Conservation (phyloP, 139 green algal genomes). For the Coelastrella sp. region DNA sequence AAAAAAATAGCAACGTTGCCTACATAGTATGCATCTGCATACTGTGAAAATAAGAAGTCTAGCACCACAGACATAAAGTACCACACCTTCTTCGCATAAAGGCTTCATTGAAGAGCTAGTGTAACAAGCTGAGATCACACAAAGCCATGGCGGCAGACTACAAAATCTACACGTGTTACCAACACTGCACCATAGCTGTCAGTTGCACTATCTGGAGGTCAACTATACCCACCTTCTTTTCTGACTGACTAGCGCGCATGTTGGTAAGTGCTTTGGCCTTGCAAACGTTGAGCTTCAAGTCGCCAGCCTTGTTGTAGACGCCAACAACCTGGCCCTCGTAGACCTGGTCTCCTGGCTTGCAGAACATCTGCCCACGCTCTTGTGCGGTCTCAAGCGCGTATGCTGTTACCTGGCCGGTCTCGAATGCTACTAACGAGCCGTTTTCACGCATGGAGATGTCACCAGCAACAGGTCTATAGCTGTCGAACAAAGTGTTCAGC, state of each 20-base stretch:
- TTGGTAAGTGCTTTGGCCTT: conserved; percentile 98
- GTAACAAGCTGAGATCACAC: too few species aligned
- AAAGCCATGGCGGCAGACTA: too few species aligned
- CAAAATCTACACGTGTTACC: background rate
- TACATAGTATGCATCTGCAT: too few species aligned
- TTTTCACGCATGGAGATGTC: conserved; percentile 93
- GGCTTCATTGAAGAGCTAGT: too few species aligned
- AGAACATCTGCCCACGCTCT: conserved; percentile 93
- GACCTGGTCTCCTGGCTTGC: conserved; percentile 86
- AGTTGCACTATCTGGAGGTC: too few species aligned
- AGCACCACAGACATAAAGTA: too few species aligned
- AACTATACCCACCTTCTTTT: conserved; percentile 60
- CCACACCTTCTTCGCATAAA: too few species aligned
- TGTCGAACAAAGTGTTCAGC: conserved; percentile 95
- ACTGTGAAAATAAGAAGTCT: too few species aligned
- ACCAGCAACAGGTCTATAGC: conserved; percentile 73
- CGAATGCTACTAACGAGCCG: conserved; percentile 89
- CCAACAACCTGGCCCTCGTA: conserved; percentile 98
- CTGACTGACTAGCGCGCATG: conserved; percentile 85
- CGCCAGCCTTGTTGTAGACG: conserved; percentile 93
- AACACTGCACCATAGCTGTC: background rate
- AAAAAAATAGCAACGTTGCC: too few species aligned
- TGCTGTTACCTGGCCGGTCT: conserved; percentile 88
- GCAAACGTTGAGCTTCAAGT: conserved; percentile 98
- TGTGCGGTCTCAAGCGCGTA: conserved; percentile 95